A percentile compares a stretch with the other conserved stretches of the same genome.
Evolutionary conservation across 176 grass and related monocot species (phyloP).

Genomic region (Eleusine indica): DNA sequence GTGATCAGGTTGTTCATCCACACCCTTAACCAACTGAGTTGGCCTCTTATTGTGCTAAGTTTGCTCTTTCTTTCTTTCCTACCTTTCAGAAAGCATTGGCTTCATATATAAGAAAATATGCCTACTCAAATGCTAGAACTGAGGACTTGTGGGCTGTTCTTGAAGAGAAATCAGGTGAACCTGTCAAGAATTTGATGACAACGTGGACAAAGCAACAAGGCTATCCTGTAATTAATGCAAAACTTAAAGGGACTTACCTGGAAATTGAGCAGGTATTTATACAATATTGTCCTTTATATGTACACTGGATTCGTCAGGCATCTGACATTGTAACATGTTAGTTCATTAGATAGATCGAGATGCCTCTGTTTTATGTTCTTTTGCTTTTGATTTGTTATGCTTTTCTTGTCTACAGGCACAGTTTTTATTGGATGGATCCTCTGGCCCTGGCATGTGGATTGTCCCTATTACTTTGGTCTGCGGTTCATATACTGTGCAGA

Average conservation of each 20-base stretch:
- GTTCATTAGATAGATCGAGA: neutral
- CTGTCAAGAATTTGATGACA: conserved; percentile 79
- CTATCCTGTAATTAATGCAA: conserved; percentile 76
- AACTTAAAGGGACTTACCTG: conserved; percentile 55
- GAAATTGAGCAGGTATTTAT: conserved; percentile 76
- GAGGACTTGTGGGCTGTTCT: conserved; percentile 93
- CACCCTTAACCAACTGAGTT: neutral
- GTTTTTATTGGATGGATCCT: conserved; percentile 80
- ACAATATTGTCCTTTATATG: conserved; percentile 14
- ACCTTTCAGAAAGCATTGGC: conserved; percentile 73
- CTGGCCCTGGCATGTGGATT: conserved; percentile 70
- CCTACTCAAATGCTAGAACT: conserved; percentile 90
- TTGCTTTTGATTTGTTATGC: conserved; percentile 20
- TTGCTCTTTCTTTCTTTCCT: neutral
- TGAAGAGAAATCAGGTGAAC: conserved; percentile 86
- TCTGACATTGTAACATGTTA: neutral
- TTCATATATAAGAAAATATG: conserved; percentile 81
- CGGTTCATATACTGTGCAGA: conserved; percentile 59
- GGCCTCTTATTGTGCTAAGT: conserved; percentile 15
- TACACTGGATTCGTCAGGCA: conserved; percentile 20
- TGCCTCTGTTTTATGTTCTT: neutral
- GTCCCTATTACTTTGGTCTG: conserved; percentile 68
- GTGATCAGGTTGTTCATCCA: neutral
- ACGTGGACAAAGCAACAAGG: conserved; percentile 95
- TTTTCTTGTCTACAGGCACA: conserved; percentile 60